Conservation (phyloP, 75 land plant species). For the Picea glauca region DNA sequence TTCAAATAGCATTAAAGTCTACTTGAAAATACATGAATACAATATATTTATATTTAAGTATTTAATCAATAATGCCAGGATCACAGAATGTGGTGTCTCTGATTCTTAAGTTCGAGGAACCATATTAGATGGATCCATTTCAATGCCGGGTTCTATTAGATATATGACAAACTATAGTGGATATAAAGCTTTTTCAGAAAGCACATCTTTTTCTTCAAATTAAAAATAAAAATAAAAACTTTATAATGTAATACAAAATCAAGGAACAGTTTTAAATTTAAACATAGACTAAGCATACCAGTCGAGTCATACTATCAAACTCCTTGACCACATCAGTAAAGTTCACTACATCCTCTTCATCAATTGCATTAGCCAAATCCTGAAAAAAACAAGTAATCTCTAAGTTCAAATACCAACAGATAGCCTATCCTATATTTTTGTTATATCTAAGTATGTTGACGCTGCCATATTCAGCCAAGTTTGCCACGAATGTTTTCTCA, state of each 20-base stretch:
- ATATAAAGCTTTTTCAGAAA: not conserved
- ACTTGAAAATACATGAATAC: too few species aligned
- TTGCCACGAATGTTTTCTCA: not conserved
- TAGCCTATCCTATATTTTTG: not conserved
- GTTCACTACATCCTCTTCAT: slow-evolving; percentile 81
- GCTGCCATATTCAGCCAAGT: not conserved
- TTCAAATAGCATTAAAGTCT: too few species aligned
- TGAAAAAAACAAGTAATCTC: slow-evolving; percentile 13
- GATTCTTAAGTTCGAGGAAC: not conserved
- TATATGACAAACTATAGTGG: not conserved
- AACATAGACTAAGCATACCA: slow-evolving; percentile 42
- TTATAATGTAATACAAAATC: not conserved
- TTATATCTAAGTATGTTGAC: not conserved
- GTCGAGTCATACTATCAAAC: slow-evolving; percentile 84
- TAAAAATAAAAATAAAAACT: not conserved
- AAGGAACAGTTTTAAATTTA: not conserved
- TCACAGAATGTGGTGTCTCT: too few species aligned
- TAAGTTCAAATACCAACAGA: not conserved
- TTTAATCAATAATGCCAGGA: too few species aligned
- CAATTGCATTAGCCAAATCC: slow-evolving; percentile 84
- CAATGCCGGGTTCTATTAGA: not conserved
- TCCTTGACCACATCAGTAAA: slow-evolving; percentile 87
- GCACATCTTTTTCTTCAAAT: not conserved
- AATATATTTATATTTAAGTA: too few species aligned
- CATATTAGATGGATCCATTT: not conserved